Base-by-base conservation (phyloP, 805 yeast genomes). In the Saccharomyces jurei region DNA sequence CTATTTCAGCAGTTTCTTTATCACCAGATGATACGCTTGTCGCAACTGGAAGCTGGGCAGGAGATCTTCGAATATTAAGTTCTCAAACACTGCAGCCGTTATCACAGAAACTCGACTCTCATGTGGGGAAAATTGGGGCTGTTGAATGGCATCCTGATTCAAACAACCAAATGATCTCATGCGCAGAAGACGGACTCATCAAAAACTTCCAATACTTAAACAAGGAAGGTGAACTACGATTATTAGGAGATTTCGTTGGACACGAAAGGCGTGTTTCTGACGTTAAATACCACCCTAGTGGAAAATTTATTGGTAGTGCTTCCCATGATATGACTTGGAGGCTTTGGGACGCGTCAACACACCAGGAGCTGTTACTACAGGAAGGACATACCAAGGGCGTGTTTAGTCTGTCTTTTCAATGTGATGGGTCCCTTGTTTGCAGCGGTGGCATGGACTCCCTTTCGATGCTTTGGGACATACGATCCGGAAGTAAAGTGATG, bases 321-420 rank as follows among this genome's bases (percentile, higher is more conserved):
- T 90, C 97, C 0, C 84, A 78, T 63, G 97, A 92, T 69, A 77
- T 76, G 59, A 88, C 96, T 0, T 92, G 97, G 97, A 79, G 89
- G 56, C 67, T 89, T 2, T 91, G 96, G 96, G 97, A 92, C 67
- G 59, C 82, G 0, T 70, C 72, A 11, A 78, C 74, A 4, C 67
- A 69, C 14, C 64, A 65, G 30, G 82, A 82, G 52, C 63, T 92
- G 6, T 71, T 80, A 46, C 74, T 80, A 55, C 98, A 92, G 67
- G 96, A 89, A 64, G 97, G 97, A 0, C 97, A 92, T 65, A 73
- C 87, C 1, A 84, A 82, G 61, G 94, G 83, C 54, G 83, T 90
- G 0, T 82, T 80, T 56, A 63, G 82, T 0, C 67, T 87, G 2
- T 71, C 80, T 1, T 78, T 86, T 57, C 95, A 90, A 56, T 77